Evolutionary conservation across 352 stramenopile species (phyloP), one percentile per base, ranked within the genome.

Genomic region (Phytophthora megakarya): DNA sequence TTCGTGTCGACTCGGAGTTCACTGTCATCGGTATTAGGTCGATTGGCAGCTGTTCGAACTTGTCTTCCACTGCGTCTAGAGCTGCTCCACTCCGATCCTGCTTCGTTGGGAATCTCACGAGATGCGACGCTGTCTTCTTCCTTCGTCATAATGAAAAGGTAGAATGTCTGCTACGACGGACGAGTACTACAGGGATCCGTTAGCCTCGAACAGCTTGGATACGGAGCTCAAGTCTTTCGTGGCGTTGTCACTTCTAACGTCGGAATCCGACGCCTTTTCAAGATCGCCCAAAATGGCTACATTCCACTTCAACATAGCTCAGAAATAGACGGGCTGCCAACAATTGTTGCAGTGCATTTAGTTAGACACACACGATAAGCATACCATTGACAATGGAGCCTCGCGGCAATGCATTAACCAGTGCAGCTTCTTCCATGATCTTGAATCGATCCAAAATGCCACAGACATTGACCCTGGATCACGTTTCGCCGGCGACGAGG

Each of bases 401-500:
- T 42, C 71, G 83, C 40, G 64, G 65, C 19, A 86, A 67, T 39
- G 67, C 83, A 10, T 64, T 90, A 43, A 88, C 81, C 28, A 88
- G 62, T 37, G 81, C 83, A 5, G 81, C 79, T 3, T 79, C 79
- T 2, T 78, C 81, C 22, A 90, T 90, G 81, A 86, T 90, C 62
- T 77, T 88, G 75, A 84, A 82, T 43, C 51, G 78, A 15, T 69
- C 77, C 9, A 92, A 88, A 30, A 88, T 90, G 68, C 86, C 91
- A 25, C 89, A 97, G 65, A 97, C 88, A 7, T 61, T 98, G 50
- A 90, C 91, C 21, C 72, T 98, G 28, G 92, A 98, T 57, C 89
- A 98, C 60, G 90, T 98, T 0, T 97, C 90, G 1, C 93, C 95
- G 3, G 93, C 93, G 12, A 98, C 95, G 12, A 74, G 94, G 7